Conservation (phyloP, 2,329 filamentous ascomycete species). For the Pseudonectria buxi region DNA sequence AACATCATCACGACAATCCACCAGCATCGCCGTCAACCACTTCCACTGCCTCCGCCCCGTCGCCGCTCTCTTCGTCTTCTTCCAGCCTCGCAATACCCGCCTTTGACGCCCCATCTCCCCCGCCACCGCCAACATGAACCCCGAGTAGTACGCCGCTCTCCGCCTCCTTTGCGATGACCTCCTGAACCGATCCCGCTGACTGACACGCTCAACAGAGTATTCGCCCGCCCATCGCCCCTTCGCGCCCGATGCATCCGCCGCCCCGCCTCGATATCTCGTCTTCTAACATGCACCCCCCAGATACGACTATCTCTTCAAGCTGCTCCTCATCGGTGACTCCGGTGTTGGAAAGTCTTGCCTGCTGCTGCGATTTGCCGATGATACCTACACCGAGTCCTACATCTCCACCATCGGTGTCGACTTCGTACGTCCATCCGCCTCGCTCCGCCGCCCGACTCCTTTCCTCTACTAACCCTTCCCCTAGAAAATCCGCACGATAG, state of each 20-base stretch:
- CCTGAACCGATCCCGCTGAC: conserved; percentile 24
- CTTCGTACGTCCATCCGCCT: conserved; percentile 61
- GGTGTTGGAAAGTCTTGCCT: conserved; percentile 99
- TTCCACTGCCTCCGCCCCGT: background rate
- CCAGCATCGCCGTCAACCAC: conserved; percentile 16
- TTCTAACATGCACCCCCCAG: conserved; percentile 41
- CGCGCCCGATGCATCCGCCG: conserved; percentile 2
- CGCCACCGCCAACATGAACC: conserved; percentile 65
- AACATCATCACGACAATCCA: conserved; percentile 13
- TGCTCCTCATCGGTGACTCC: conserved; percentile 99
- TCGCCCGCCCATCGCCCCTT: conserved; percentile 1
- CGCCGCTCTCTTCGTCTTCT: background rate
- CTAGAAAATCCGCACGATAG: conserved; percentile 99
- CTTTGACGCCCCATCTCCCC: conserved; percentile 6
- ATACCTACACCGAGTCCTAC: conserved; percentile 99
- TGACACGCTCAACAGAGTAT: no score
- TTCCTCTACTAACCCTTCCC: conserved; percentile 10
- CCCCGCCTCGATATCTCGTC: conserved; percentile 8
- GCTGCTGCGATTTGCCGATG: conserved; percentile 94
- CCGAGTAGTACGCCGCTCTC: conserved; percentile 69
- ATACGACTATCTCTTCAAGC: conserved; percentile 99
- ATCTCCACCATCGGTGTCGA: conserved; percentile 99
- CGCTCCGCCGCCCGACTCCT: conserved; percentile 1
- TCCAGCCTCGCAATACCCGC: conserved; percentile 3
- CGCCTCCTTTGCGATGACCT: conserved; percentile 24